Evolutionary conservation across 108 stramenopile species (phyloP).

Genomic region (Conticribra weissflogii): DNA sequence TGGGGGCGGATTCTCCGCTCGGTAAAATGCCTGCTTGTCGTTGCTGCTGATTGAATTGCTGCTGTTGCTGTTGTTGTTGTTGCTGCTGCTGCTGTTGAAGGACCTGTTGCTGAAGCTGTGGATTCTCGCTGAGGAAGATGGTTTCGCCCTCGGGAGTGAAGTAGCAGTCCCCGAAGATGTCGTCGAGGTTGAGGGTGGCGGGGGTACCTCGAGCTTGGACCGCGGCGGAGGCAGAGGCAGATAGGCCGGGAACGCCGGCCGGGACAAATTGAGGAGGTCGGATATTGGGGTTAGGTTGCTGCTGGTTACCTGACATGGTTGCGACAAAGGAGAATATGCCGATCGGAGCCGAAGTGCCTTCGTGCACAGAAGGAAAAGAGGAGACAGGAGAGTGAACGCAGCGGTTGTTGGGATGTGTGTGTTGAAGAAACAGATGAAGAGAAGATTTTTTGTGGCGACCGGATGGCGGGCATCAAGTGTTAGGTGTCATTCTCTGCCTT

Average conservation of each 20-base stretch:
- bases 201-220: conserved; percentile 78
- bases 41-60: conserved; percentile 33
- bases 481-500: too few relatives aligned
- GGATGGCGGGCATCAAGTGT: too few relatives aligned
- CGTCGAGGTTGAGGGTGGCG: conserved; percentile 83
- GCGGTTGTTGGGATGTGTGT: too few relatives aligned
- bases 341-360: too few relatives aligned
- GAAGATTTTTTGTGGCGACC: too few relatives aligned
- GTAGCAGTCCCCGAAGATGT: conserved; percentile 91
- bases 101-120: conserved; percentile 55
- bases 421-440: too few relatives aligned
- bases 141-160: conserved; percentile 90
- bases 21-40: conserved; percentile 23
- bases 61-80: conserved; percentile 13
- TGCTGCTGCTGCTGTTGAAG: conserved; percentile 48
- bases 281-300: conserved; percentile 34
- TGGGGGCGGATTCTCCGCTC: conserved; percentile 38
- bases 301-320: conserved; percentile 41
- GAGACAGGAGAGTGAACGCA: too few relatives aligned
- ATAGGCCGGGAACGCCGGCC: conserved; percentile 35
- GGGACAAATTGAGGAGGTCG: conserved; percentile 48
- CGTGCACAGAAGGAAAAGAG: too few relatives aligned
- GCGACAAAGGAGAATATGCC: too few relatives aligned
- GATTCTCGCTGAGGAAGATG: conserved; percentile 77
- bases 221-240: conserved; percentile 34